Evolutionary conservation across 345 rosid genomes (phyloP), one percentile per base, ranked within the genome.

Genomic region (Eutrema yunnanense): DNA sequence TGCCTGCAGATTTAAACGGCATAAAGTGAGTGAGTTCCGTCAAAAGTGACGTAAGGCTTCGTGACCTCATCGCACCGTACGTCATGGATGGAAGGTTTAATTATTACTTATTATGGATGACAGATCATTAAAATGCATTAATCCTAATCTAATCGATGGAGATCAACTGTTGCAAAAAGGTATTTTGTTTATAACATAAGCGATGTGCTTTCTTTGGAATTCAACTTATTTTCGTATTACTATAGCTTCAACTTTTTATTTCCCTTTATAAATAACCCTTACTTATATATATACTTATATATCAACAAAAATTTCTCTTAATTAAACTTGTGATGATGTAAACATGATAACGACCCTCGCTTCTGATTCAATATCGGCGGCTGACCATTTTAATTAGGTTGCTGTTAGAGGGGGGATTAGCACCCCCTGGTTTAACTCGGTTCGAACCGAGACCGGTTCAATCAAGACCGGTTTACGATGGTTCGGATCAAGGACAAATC

Each of bases 291-390:
- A 37, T 4, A 41, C n/a, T n/a, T n/a, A n/a, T 9, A 38, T 30
- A 22, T 19, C 19, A 32, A 3, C 4, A 32, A 32, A 32, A 32
- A 34, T 5, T 6, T 2, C 46, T 19, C 12, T 47, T 64, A 4
- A 43, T 48, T 29, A 14, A 48, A 40, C 14, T 50, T 22, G 26
- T 22, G 2, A 2, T 22, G 26, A 50, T 13, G 11, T 4, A 3
- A 52, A 51, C 50, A 42, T 19, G 19, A 19, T 7, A 58, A 6
- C 6, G 13, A 38, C 51, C 29, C 33, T 43, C 43, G 33, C 42
- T 37, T 64, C 41, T 64, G 14, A 41, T 64, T 73, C 77, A 73
- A 73, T 57, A 65, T 42, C 44, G 77, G 66, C 77, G 77, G 72
- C 72, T 65, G 42, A 13, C 30, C 55, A 14, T 52, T 22, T 62